Evolutionary conservation across 78 protist genomes (phyloP).

Genomic region (Dictyostelium brefeldianum): DNA sequence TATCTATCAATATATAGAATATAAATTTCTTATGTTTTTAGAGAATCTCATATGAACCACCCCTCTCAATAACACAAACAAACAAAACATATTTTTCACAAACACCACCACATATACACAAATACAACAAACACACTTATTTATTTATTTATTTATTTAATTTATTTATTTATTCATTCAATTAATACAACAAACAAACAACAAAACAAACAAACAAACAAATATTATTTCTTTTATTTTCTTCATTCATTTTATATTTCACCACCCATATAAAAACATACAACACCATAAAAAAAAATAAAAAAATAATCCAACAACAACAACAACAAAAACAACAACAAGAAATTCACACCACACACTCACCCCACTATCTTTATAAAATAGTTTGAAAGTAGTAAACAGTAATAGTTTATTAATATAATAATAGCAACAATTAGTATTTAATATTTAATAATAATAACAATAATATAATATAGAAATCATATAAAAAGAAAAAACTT

Average conservation of each 20-base stretch:
- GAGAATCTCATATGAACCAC: constrained; percentile 6
- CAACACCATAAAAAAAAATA: background rate
- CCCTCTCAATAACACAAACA: background rate
- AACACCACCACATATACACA: background rate
- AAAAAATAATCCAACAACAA: background rate
- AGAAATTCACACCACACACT: no score
- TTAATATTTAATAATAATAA: no score
- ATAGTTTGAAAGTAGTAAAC: no score
- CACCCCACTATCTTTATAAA: no score
- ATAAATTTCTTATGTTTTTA: constrained; percentile 20
- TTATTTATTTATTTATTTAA: background rate
- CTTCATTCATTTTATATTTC: background rate
- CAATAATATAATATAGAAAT: background rate
- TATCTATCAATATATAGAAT: constrained; percentile 15
- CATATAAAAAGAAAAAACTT: background rate
- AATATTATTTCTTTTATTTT: background rate
- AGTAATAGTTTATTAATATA: no score
- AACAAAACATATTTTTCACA: constrained; percentile 3
- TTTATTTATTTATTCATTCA: constrained; percentile 59
- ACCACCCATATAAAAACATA: background rate
- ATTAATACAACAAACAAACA: constrained; percentile 4
- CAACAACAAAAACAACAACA: no score
- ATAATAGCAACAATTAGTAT: no score
- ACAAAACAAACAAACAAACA: background rate
- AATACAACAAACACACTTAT: background rate